phyloP scores from a whole-genome alignment of 371 early-diverging fungal genomes.

The Actinomortierella wolfii region DNA sequence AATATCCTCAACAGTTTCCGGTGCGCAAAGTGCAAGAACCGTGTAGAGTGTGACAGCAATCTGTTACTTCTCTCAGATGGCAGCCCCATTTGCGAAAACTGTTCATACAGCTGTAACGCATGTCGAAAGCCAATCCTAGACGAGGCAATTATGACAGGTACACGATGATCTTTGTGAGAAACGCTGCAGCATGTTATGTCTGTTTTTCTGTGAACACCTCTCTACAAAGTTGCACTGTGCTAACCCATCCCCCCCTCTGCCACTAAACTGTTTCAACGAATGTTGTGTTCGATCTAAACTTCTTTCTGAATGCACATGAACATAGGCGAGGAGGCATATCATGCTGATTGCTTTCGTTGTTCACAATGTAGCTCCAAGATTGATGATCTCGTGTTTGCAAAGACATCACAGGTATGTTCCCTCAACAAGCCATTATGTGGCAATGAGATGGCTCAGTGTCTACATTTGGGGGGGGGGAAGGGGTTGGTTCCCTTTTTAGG shows the following conservation, averaged over 20 bases:
- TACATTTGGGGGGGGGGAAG: too few relatives aligned
- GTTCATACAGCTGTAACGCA: constrained; percentile 83
- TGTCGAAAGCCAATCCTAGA: constrained; percentile 84
- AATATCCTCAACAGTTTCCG: constrained; percentile 80
- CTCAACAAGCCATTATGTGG: too few relatives aligned
- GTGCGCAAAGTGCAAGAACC: constrained; percentile 76
- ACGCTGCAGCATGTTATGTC: too few relatives aligned
- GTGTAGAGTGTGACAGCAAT: constrained; percentile 82
- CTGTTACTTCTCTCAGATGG: constrained; percentile 81
- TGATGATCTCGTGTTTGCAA: constrained; percentile 79
- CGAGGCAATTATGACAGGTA: constrained; percentile 89
- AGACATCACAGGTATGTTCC: constrained; percentile 57
- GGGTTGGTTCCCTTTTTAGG: too few relatives aligned
- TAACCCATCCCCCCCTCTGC: too few relatives aligned
- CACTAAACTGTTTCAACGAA: too few relatives aligned
- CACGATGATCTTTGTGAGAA: neutral
- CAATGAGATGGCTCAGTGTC: too few relatives aligned
- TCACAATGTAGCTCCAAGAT: constrained; percentile 73
- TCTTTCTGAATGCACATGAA: too few relatives aligned
- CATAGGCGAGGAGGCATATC: constrained; percentile 81
- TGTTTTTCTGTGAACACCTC: too few relatives aligned
- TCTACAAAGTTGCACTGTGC: too few relatives aligned
- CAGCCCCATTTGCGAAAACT: constrained; percentile 85
- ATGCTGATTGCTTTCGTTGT: constrained; percentile 86
- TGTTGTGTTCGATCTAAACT: too few relatives aligned